phyloP scores from a whole-genome alignment of 768 basidiomycete genomes.

The Serendipita sp. region DNA sequence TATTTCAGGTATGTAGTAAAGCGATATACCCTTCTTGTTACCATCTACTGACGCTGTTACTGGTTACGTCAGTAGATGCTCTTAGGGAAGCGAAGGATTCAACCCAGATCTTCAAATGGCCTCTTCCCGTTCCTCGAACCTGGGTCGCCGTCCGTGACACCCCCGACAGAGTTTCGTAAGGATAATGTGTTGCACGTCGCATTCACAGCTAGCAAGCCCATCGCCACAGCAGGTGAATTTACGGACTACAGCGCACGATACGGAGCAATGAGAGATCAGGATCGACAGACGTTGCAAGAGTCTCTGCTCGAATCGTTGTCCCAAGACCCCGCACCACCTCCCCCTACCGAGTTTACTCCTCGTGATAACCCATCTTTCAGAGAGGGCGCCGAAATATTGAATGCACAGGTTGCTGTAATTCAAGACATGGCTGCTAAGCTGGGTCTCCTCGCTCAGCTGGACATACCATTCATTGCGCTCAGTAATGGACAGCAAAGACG shows the following conservation, averaged over 20 bases:
- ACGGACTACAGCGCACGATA: constrained; percentile 90
- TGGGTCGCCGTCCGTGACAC: constrained; percentile 26
- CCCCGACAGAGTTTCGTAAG: constrained; percentile 16
- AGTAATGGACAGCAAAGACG: constrained; percentile 87
- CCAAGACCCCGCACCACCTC: not conserved
- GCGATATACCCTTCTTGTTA: not conserved
- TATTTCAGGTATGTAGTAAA: not conserved
- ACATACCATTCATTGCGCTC: constrained; percentile 69
- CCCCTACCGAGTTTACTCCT: not conserved
- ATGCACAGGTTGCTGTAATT: constrained; percentile 22
- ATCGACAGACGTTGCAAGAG: constrained; percentile 58
- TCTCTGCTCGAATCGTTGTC: constrained; percentile 31
- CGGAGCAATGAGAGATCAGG: constrained; percentile 74
- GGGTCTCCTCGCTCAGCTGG: constrained; percentile 46
- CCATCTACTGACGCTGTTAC: not conserved
- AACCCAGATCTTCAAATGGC: constrained; percentile 45
- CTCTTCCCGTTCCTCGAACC: constrained; percentile 58
- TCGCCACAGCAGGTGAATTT: constrained; percentile 51
- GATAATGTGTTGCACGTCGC: constrained; percentile 41
- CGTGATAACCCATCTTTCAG: not conserved
- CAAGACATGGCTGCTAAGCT: constrained; percentile 40
- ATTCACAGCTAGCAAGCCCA: constrained; percentile 44
- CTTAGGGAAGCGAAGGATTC: constrained; percentile 52
- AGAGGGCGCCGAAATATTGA: not conserved
- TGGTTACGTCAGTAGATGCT: constrained; percentile 35